Base-by-base conservation (phyloP, 176 grass and related monocot genomes). In the Oryza glumipatula region DNA sequence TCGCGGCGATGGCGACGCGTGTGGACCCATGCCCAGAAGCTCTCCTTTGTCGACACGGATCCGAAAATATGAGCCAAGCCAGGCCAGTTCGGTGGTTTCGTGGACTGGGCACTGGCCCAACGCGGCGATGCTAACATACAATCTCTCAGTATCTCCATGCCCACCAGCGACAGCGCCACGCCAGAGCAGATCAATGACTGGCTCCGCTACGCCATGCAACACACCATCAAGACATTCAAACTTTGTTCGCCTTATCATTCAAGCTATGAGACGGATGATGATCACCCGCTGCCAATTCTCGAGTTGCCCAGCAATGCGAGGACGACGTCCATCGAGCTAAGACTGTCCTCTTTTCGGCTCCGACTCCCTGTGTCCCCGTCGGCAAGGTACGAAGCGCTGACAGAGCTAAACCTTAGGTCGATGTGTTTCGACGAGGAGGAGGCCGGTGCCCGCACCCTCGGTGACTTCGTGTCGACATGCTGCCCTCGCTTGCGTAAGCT, bases 1-100 rank as follows among this genome's bases (percentile, higher is more conserved):
- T 81, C 79, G 19, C 49, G 46, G 47, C 46, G 79, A 15, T 80
- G 78, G 78, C 65, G 45, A 19, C 65, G 28, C 66, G 47, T 38
- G 45, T 80, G 78, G 78, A 68, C 38, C 12, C 47, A 56, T 13
- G 17, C 67, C 46, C 66, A 16, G 30, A 1, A 9, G 21, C 79
- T 70, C 30, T n/a, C 32, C 46, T 48, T 13, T 48, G 46, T 48
- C 46, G 46, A 48, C 9, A 11, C 1, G 46, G 13, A 48, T 48
- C 46, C 11, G 12, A 14, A 48, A 12, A 48, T 3, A 13, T 2
- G 3, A 48, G 7, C 11, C 46, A 48, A 12, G 22, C 43, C 22
- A 1, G 7, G 15, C 28, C 73, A 43, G 15, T 35, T 60, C 4
- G 30, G 2, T 4, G 17, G 52, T 3, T 68, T 68, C 26, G 78